Evolutionary conservation across 345 rosid genomes (phyloP).

Genomic region (Eucalyptus sp.): DNA sequence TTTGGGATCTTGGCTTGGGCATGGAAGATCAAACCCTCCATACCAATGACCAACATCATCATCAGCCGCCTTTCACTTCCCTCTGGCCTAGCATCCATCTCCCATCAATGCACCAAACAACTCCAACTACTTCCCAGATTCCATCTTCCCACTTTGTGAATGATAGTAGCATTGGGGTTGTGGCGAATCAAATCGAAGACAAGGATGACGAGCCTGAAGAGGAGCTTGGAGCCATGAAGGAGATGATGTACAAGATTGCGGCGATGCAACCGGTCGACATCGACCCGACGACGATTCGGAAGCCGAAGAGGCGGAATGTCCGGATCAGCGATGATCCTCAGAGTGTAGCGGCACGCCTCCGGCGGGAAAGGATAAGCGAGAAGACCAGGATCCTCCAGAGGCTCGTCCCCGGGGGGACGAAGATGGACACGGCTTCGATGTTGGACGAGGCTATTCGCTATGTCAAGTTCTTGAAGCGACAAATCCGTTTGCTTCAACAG

Average conservation of each 20-base stretch:
- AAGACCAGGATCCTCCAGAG: conserved; percentile 82
- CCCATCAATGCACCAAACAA: background rate
- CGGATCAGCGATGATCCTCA: conserved; percentile 94
- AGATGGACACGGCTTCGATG: conserved; percentile 97
- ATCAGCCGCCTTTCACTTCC: background rate
- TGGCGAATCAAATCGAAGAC: background rate
- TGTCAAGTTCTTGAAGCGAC: conserved; percentile 87
- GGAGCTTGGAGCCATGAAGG: conserved; percentile 85
- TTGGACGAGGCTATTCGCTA: conserved; percentile 88
- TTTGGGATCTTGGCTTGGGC: conserved; percentile 2
- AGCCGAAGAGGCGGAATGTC: conserved; percentile 79
- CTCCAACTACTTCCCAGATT: background rate
- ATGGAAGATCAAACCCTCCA: conserved; percentile 2
- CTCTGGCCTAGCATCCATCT: background rate
- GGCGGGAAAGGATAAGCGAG: conserved; percentile 91
- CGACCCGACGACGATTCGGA: conserved; percentile 67
- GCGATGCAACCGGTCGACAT: conserved; percentile 95
- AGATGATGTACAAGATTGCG: conserved; percentile 95
- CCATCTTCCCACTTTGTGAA: background rate
- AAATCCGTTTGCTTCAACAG: conserved; percentile 57
- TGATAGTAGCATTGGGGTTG: background rate
- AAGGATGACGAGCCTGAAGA: conserved; percentile 60
- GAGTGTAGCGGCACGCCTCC: conserved; percentile 88
- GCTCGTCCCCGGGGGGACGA: conserved; percentile 92
- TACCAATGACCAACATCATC: conserved; percentile 11